A percentile compares a stretch with the other conserved stretches of the same genome.
Conservation (phyloP, 1,139 yeast species). For the Ogataea hybrid region DNA sequence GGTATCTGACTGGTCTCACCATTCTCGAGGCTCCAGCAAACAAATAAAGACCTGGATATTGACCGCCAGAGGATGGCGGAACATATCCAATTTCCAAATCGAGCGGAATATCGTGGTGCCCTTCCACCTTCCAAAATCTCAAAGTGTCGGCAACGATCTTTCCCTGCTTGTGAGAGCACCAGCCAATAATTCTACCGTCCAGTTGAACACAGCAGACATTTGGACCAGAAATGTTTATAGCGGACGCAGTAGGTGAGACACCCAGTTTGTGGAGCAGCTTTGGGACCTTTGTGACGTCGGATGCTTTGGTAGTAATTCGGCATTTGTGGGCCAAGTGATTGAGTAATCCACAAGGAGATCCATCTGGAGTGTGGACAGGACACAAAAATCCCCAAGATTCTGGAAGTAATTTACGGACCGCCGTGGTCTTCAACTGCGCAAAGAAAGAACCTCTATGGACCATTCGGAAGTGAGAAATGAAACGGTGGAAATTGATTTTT, state of each 20-base stretch:
- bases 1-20: slow-evolving; percentile 93
- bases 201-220: slow-evolving; percentile 83
- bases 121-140: slow-evolving; percentile 91
- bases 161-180: slow-evolving; percentile 92
- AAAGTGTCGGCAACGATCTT: slow-evolving; percentile 83
- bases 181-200: slow-evolving; percentile 91
- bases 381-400: slow-evolving; percentile 99
- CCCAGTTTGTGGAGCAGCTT: slow-evolving; percentile 70
- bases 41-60: slow-evolving; percentile 90
- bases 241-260: slow-evolving; percentile 71
- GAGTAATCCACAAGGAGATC: slow-evolving; percentile 97
- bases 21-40: slow-evolving; percentile 93
- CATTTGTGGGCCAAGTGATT: slow-evolving; percentile 97
- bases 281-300: slow-evolving; percentile 75
- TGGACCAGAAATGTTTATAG: slow-evolving; percentile 76
- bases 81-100: slow-evolving; percentile 93
- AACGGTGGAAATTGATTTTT: slow-evolving; percentile 94
- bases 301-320: slow-evolving; percentile 71
- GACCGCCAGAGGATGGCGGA: slow-evolving; percentile 93
- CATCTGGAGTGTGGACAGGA: slow-evolving; percentile 99
- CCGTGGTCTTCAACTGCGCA: slow-evolving; percentile 95
- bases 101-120: slow-evolving; percentile 69
- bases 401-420: slow-evolving; percentile 93
- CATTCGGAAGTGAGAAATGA: slow-evolving; percentile 97
- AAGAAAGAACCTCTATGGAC: slow-evolving; percentile 99